Evolutionary conservation across 1,139 yeast species (phyloP).

Genomic region (Pichia sp.): DNA sequence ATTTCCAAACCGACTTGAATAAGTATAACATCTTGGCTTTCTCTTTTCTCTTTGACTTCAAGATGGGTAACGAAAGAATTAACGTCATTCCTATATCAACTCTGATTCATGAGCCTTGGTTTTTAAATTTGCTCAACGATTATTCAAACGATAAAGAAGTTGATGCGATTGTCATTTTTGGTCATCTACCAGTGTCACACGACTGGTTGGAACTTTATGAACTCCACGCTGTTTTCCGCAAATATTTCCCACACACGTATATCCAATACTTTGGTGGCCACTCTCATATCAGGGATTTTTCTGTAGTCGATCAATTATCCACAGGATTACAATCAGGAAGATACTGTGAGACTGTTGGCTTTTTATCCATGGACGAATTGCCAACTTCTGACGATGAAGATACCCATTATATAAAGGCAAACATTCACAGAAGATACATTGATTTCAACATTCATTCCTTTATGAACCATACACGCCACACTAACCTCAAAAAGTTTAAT

Average conservation of each 20-base stretch:
- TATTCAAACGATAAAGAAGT: conserved; percentile 37
- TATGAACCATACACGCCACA: conserved; percentile 45
- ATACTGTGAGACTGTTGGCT: conserved; percentile 89
- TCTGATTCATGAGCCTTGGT: conserved; percentile 58
- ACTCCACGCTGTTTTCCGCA: conserved; percentile 49
- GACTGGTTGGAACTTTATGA: conserved; percentile 48
- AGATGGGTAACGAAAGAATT: conserved; percentile 51
- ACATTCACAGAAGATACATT: conserved; percentile 53
- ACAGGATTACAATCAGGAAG: conserved; percentile 87
- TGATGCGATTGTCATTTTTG: conserved; percentile 64
- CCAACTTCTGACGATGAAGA: conserved; percentile 5
- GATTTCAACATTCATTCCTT: conserved; percentile 76
- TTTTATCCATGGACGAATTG: conserved; percentile 46
- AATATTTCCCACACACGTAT: conserved; percentile 48
- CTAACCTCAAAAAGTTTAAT: conserved; percentile 30
- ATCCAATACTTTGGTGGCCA: conserved; percentile 95
- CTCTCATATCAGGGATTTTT: conserved; percentile 84
- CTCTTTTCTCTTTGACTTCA: conserved; percentile 77
- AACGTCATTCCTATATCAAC: conserved; percentile 58
- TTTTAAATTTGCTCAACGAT: conserved; percentile 40
- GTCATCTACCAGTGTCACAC: conserved; percentile 72
- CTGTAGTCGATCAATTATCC: conserved; percentile 55
- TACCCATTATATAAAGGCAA: conserved; percentile 3
- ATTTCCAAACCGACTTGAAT: conserved; percentile 56
- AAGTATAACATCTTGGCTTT: conserved; percentile 53